A percentile compares a stretch with the other conserved stretches of the same genome.
These are phyloP conservation scores for Urtica urens DNA, from an alignment of 306 rosid genomes.

Conservation along the genomic window DNA sequence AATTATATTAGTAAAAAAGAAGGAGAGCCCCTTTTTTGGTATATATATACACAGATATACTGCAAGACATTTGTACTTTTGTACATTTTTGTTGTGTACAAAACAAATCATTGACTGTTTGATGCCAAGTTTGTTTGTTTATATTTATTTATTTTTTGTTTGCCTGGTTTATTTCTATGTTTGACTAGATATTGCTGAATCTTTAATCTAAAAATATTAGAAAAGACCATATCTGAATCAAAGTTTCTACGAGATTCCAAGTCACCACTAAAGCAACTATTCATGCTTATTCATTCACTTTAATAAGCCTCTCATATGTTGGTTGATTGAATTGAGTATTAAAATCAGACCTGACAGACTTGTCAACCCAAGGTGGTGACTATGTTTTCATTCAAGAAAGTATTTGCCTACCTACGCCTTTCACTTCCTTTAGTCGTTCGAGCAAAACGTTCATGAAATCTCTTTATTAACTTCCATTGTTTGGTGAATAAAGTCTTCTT, in stretches of 20 bases:
- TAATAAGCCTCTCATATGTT: neutral
- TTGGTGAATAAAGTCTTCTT: too few species aligned
- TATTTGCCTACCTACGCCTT: neutral
- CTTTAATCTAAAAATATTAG: too few species aligned
- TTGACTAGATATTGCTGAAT: too few species aligned
- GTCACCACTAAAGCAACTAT: neutral
- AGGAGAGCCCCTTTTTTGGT: neutral
- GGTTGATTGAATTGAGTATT: neutral
- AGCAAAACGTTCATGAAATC: neutral
- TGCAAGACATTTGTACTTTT: neutral
- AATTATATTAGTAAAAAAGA: slow-evolving; percentile 1
- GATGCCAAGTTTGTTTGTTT: neutral
- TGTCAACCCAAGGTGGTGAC: neutral
- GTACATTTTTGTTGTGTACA: neutral
- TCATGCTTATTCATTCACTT: neutral
- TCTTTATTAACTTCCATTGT: too few species aligned
- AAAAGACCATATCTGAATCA: neutral
- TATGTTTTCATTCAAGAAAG: neutral
- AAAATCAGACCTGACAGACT: neutral
- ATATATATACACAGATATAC: neutral
- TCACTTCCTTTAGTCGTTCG: neutral
- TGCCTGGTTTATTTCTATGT: too few species aligned
- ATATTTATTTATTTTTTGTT: too few species aligned
- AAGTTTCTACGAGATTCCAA: neutral
- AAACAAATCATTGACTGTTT: neutral